A percentile compares a stretch with the other conserved stretches of the same genome.
Conservation (phyloP, 1,139 yeast genomes). For the Kodamaea derodonti region DNA sequence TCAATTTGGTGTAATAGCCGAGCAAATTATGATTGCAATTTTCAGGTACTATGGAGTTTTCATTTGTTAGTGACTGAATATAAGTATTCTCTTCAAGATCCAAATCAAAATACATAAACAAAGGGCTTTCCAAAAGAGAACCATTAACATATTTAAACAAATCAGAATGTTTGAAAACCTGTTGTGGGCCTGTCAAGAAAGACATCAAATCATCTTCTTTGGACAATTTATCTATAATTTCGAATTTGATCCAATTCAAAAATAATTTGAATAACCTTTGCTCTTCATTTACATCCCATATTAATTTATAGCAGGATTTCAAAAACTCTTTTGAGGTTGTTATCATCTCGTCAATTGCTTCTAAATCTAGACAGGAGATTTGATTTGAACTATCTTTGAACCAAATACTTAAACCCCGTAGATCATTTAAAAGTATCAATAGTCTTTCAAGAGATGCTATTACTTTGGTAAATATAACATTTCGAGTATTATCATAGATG, state of each 20-base stretch:
- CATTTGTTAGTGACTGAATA: conserved; percentile 2
- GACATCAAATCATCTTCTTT: conserved; percentile 34
- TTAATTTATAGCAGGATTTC: conserved; percentile 33
- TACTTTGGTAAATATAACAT: conserved; percentile 44
- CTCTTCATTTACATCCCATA: conserved; percentile 51
- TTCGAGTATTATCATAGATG: conserved; percentile 47
- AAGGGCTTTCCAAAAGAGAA: conserved; percentile 21
- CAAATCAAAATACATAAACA: conserved; percentile 22
- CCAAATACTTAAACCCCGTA: conserved; percentile 46
- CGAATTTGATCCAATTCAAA: conserved; percentile 42
- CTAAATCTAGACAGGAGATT: conserved; percentile 17
- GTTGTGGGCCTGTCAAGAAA: conserved; percentile 17
- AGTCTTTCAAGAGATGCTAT: conserved; percentile 58
- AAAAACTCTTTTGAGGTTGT: conserved; percentile 28
- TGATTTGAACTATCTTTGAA: conserved; percentile 15
- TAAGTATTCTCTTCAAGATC: conserved; percentile 17
- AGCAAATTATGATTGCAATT: background rate
- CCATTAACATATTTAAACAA: conserved; percentile 30
- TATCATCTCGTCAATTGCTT: conserved; percentile 24
- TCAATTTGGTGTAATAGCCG: background rate
- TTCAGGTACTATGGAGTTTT: background rate
- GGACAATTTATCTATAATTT: conserved; percentile 33
- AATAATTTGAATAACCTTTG: conserved; percentile 49
- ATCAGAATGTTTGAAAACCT: conserved; percentile 20
- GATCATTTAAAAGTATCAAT: conserved; percentile 44